Evolutionary conservation across 2,329 filamentous ascomycete genomes (phyloP), one percentile per base, ranked within the genome.

Genomic region (Lithohypha guttulata): DNA sequence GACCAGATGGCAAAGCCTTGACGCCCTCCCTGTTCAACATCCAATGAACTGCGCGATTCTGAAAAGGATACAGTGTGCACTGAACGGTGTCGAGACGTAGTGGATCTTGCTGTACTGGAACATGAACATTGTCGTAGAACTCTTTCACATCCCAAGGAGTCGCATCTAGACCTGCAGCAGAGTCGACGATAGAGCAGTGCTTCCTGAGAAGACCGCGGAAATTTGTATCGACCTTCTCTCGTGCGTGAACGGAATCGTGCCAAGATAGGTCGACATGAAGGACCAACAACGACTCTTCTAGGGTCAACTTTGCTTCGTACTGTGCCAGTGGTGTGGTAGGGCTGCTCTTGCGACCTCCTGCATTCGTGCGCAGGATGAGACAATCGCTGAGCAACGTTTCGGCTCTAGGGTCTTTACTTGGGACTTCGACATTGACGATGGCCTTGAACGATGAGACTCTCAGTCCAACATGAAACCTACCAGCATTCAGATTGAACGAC

Each of bases 61-160:
- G 66, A 39, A 70, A 70, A 2, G 66, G 64, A 44, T 64, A 69
- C n/a, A 69, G 55, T 18, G 58, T 45, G 35, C 57, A 64, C 14
- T 56, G 48, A 18, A 64, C 42, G 17, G 49, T 38, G 18, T 59
- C 51, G 41, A 58, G 61, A 25, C 57, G 51, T 5, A 66, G 48
- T 5, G 57, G 46, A 22, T 54, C 52, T 4, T 60, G 59, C 19
- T 56, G 37, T 14, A 49, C 47, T 9, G 65, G 65, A 17, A 68
- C 61, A 49, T 68, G 58, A 27, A 68, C 65, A 49, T 59, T 65
- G 19, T 64, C 58, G 37, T 69, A 69, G 43, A 69, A 69, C 32
- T 67, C 62, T 13, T 59, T 51, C 11, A 56, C 55, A 17, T 49
- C 35, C 50, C 51, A 53, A 3, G 34, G 11, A 34, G 45, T 42